Conservation (phyloP, 2,329 filamentous ascomycete species). For the Fusarium decemcellulare region DNA sequence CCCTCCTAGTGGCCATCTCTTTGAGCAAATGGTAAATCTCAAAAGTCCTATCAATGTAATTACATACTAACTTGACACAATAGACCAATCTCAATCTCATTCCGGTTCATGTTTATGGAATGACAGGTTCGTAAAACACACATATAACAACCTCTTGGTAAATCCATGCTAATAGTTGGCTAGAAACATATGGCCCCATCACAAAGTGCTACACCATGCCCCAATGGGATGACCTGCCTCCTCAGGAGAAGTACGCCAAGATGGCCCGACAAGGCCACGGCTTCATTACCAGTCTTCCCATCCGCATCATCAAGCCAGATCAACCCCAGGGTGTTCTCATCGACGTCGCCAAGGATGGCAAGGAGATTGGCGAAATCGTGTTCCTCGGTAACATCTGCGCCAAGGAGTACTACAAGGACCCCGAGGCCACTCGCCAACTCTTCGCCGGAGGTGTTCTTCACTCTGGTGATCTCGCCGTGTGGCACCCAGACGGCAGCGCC, state of each 20-base stretch:
- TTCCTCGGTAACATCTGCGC: slow-evolving; percentile 94
- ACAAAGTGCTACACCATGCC: slow-evolving; percentile 94
- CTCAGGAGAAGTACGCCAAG: slow-evolving; percentile 83
- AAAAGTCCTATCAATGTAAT: neutral
- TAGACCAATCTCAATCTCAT: slow-evolving; percentile 79
- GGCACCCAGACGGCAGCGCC: slow-evolving; percentile 90
- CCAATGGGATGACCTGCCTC: slow-evolving; percentile 81
- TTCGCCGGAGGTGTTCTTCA: slow-evolving; percentile 90
- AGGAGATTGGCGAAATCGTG: slow-evolving; percentile 74
- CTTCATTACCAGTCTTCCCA: slow-evolving; percentile 85
- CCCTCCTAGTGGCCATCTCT: slow-evolving; percentile 90
- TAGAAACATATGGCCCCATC: slow-evolving; percentile 93
- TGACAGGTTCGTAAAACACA: slow-evolving; percentile 61
- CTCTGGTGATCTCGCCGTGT: slow-evolving; percentile 93
- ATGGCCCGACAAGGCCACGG: slow-evolving; percentile 98
- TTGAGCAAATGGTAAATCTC: slow-evolving; percentile 85
- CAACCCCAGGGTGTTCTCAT: slow-evolving; percentile 71
- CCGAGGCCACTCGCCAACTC: slow-evolving; percentile 86
- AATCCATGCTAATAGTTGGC: neutral
- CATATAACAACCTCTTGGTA: neutral
- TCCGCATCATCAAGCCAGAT: slow-evolving; percentile 85
- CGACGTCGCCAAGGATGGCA: slow-evolving; percentile 64
- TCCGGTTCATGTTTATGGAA: slow-evolving; percentile 94
- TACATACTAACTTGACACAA: slow-evolving; percentile 13
- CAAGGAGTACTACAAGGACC: slow-evolving; percentile 92